Evolutionary conservation across 345 rosid species (phyloP).

Genomic region (Streptanthus diversifolius): DNA sequence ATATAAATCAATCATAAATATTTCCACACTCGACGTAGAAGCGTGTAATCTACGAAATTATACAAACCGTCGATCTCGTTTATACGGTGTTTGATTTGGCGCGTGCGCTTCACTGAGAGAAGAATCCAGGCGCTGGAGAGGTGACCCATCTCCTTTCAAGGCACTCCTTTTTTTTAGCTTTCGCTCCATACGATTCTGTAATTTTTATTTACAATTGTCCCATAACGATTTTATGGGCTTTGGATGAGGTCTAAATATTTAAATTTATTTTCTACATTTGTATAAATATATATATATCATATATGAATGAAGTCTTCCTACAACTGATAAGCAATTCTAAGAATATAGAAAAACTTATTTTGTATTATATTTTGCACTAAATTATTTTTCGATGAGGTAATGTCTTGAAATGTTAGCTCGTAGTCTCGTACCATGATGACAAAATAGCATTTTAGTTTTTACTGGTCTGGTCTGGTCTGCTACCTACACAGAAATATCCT

Average conservation of each 20-base stretch:
- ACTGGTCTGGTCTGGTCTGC: background rate
- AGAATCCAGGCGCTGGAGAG: background rate
- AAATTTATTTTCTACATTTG: background rate
- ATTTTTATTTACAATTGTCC: constrained; percentile 8
- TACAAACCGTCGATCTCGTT: background rate
- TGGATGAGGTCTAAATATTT: constrained; percentile 9
- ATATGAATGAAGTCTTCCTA: no score
- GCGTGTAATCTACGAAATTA: background rate
- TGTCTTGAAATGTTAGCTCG: background rate
- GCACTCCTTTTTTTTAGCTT: constrained; percentile 1
- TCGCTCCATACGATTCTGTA: constrained; percentile 17
- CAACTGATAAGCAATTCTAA: background rate
- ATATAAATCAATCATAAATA: background rate
- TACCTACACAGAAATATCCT: background rate
- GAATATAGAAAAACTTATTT: no score
- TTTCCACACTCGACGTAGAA: background rate
- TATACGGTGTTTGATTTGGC: background rate
- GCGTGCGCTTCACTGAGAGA: background rate
- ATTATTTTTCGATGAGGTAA: background rate
- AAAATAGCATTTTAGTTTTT: constrained; percentile 17
- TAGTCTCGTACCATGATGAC: constrained; percentile 1
- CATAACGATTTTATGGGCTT: constrained; percentile 15
- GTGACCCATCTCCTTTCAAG: constrained; percentile 20
- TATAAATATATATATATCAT: no score
- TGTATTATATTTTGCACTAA: background rate